A percentile compares a stretch with the other conserved stretches of the same genome.
Conservation (phyloP, 1,284 basidiomycete species). For the Ustilago vetiveriae region DNA sequence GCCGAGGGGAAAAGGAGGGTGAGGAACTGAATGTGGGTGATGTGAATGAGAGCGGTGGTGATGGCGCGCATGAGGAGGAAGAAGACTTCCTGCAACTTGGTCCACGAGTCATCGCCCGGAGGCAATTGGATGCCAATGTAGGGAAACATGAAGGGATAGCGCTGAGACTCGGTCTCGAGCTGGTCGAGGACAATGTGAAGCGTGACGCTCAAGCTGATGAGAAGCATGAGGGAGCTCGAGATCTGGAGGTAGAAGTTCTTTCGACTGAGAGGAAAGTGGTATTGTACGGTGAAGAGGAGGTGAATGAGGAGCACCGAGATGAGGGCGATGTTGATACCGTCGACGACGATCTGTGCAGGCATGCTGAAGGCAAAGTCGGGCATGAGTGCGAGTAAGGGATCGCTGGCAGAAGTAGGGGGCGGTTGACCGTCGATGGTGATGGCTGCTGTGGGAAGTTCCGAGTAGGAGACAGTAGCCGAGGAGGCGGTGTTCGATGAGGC, state of each 20-base stretch:
- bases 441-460: constrained; percentile 40
- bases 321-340: constrained; percentile 86
- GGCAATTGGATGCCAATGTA: constrained; percentile 80
- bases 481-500: constrained; percentile 7
- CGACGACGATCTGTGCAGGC: constrained; percentile 88
- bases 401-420: constrained; percentile 35
- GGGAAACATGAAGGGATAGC: constrained; percentile 93
- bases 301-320: constrained; percentile 88
- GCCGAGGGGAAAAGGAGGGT: constrained; percentile 92
- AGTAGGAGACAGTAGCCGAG: constrained; percentile 15
- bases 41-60: constrained; percentile 83
- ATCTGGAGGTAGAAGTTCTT: constrained; percentile 91
- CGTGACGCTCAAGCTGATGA: constrained; percentile 68
- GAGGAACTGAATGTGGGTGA: constrained; percentile 97
- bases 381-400: constrained; percentile 52
- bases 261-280: constrained; percentile 91
- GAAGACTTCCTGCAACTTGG: constrained; percentile 75
- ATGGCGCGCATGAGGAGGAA: constrained; percentile 90
- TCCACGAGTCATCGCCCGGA: constrained; percentile 80
- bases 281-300: constrained; percentile 92
- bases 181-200: constrained; percentile 74
- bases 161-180: constrained; percentile 74
- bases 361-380: constrained; percentile 77
- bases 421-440: constrained; percentile 52
- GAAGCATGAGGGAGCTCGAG: constrained; percentile 80